Base-by-base conservation (phyloP, 805 yeast species). In the Yueomyces sinensis region DNA sequence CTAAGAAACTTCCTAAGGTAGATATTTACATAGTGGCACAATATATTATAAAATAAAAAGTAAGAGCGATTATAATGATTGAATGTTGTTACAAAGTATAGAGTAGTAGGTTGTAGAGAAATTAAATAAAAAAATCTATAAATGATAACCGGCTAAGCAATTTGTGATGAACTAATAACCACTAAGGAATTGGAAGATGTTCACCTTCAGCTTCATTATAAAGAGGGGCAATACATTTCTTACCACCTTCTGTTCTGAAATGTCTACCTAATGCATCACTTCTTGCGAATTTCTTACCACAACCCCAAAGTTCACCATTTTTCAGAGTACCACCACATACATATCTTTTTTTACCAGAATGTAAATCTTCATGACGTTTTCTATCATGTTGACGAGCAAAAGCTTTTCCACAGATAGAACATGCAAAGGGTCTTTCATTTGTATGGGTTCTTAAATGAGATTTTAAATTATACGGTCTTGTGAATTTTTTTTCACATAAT, bases 401-500 rank as follows among this genome's bases (percentile, higher is more conserved):
- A 1, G 87, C 82, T 52, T 81, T 81, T 4, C 83, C 84, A 58
- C 93, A 82, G 3, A 71, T 65, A 13, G 68, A 62, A 56, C 94
- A 82, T 6, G 72, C 64, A 48, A 72, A 82, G 5, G 91, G 93
- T 35, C 86, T 60, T 49, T 82, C 93, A 50, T 80, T 80, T 1
- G 93, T 81, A 53, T 82, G 98, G 0, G 97, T 89, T 38, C 95
- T 65, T 50, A 82, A 62, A 58, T 89, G 98, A 0, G 95, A 82
- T 45, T 89, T 83, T 44, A 89, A 63, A 52, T 91, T 91, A 56
- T 91, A 91, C 0, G 95, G 95, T 36, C 97, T 62, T 2, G 97
- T 89, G 54, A 89, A 89, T 32, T 77, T 63, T 57, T 84, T 86
- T 29, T 76, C 86, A 58, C 98, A 89, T 30, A 82, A 58, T 38